A percentile compares a stretch with the other conserved stretches of the same genome.
Evolutionary conservation across 164 flowering plant species (phyloP).

Genomic region (Stephania cephalantha): DNA sequence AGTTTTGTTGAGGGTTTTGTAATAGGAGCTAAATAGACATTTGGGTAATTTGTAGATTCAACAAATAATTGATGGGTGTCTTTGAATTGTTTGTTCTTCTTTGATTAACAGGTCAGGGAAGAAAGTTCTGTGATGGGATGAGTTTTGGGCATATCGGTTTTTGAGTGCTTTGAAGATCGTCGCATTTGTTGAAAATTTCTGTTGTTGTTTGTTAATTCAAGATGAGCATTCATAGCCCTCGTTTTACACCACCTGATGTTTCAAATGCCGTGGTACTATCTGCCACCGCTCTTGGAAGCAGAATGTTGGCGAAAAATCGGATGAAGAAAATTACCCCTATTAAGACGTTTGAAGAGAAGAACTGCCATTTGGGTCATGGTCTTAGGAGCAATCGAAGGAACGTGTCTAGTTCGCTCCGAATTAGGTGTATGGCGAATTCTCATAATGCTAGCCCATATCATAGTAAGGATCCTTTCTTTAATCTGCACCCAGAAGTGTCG

Average conservation of each 20-base stretch:
- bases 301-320: constrained; percentile 28
- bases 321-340: constrained; percentile 19
- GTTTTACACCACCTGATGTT: constrained; percentile 39
- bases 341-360: constrained; percentile 38
- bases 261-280: constrained; percentile 35
- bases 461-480: constrained; percentile 64
- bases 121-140: constrained; percentile 7
- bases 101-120: constrained; percentile 4
- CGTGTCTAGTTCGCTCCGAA: constrained; percentile 2
- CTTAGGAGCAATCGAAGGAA: constrained; percentile 23
- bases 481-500: constrained; percentile 74
- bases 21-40: neutral
- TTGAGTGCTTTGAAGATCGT: neutral
- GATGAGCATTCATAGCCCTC: constrained; percentile 47
- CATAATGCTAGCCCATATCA: constrained; percentile 42
- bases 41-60: neutral
- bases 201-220: constrained; percentile 8
- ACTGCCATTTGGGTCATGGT: constrained; percentile 19
- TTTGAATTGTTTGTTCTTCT: neutral
- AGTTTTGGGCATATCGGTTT: constrained; percentile 2
- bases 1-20: neutral
- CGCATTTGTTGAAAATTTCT: neutral
- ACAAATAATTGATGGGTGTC: neutral
- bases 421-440: constrained; percentile 52
- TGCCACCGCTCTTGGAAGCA: constrained; percentile 45